Evolutionary conservation across 176 grass and related monocot species (phyloP).

Genomic region (Eragrostis curvula): DNA sequence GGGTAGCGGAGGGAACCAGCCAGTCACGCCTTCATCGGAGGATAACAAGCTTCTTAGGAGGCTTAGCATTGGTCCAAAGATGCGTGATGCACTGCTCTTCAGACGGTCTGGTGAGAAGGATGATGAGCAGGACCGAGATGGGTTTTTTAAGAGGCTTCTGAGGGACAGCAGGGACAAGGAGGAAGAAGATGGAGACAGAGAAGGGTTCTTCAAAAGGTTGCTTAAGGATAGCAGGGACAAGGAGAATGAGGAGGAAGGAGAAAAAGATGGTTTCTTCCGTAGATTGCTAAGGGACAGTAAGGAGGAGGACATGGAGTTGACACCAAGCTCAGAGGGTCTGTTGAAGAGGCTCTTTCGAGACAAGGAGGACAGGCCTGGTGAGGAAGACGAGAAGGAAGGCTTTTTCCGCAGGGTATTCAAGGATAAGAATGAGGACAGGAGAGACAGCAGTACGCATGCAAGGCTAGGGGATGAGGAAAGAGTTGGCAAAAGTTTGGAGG

Average conservation of each 20-base stretch:
- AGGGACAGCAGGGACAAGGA: conserved; percentile 87
- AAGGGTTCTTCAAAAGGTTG: conserved; percentile 85
- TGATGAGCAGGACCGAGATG: conserved; percentile 80
- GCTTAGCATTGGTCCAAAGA: conserved; percentile 82
- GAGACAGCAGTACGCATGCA: conserved; percentile 48
- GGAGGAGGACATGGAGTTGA: conserved; percentile 72
- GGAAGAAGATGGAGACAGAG: conserved; percentile 74
- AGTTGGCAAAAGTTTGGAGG: conserved; percentile 65
- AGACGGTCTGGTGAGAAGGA: conserved; percentile 86
- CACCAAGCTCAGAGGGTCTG: conserved; percentile 66
- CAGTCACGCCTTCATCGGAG: conserved; percentile 56
- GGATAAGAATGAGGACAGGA: conserved; percentile 90
- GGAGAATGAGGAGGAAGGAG: conserved; percentile 62
- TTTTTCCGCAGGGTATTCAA: conserved; percentile 94
- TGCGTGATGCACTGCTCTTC: conserved; percentile 85
- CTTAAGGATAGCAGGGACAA: conserved; percentile 73
- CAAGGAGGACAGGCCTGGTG: conserved; percentile 65
- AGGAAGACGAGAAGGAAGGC: conserved; percentile 85
- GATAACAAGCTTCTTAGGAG: conserved; percentile 93
- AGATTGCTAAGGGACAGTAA: conserved; percentile 67
- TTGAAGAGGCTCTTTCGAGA: conserved; percentile 72
- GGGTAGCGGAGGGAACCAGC: conserved; percentile 51
- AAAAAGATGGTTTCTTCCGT: conserved; percentile 71
- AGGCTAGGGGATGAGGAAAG: conserved; percentile 61
- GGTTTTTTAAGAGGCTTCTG: conserved; percentile 91